Evolutionary conservation across 306 rosid genomes (phyloP), one percentile per base, ranked within the genome.

Genomic region (Crataegus laevigata): DNA sequence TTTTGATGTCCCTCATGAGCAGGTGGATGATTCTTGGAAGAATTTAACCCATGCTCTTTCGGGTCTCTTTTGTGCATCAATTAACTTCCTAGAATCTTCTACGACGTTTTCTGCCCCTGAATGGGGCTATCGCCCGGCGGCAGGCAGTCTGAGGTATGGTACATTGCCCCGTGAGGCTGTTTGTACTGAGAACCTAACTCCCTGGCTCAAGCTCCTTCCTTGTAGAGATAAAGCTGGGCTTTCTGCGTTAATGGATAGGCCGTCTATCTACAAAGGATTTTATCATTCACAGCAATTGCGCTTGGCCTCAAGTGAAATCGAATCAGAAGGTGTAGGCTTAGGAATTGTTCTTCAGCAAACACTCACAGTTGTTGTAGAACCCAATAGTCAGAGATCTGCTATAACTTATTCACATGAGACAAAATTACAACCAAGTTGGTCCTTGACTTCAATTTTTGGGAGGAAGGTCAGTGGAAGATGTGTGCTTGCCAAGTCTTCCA

Each of bases 111-210:
- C 93, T 77, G 82, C 96, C 68, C 96, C 97, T 62, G 75, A 90
- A 72, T 92, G 91, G 96, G 82, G 82, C 69, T 88, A 83, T 78
- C 89, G 75, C 38, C 82, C 86, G 30, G 88, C 85, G 19, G 80
- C 90, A 50, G 96, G 94, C 36, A 77, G 83, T 81, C 80, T 92
- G 80, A 88, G 96, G 77, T 92, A 94, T 81, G 99, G 97, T 57
- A 81, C 96, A 42, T 75, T 94, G 83, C 99, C 99, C 22, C 96
- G 96, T 52, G 99, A 94, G 81, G 97, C 99, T 86, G 93, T 94
- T 81, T 92, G 99, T 85, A 92, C 99, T 29, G 96, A 94, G 85
- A 94, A 94, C 72, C 90, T 92, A 60, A 94, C 99, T 72, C 99
- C 99, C 5, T 92, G 96, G 99, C 84, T 94, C 78, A 92, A 94